These are phyloP conservation scores for Escallonia rubra DNA, from an alignment of 129 eudicot species.

Conservation along the genomic window DNA sequence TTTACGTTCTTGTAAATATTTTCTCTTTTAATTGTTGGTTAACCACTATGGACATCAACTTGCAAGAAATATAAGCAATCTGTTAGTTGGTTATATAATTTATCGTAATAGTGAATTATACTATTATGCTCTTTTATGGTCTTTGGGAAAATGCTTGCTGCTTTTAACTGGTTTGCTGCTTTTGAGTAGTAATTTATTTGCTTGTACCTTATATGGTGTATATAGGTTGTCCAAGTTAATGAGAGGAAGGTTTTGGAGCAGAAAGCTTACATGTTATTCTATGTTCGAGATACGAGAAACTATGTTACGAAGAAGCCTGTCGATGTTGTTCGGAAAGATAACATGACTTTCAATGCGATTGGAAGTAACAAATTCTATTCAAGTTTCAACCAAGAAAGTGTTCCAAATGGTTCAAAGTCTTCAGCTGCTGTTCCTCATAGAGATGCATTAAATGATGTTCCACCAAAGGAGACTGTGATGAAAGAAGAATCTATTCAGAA, in stretches of 20 bases:
- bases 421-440: constrained; percentile 21
- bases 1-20: no score
- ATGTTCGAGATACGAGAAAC: constrained; percentile 54
- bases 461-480: constrained; percentile 13
- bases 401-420: constrained; percentile 12
- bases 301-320: constrained; percentile 32
- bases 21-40: no score
- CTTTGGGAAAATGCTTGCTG: neutral
- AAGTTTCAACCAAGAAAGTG: constrained; percentile 12
- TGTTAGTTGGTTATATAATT: neutral
- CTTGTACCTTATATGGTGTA: constrained; percentile 1
- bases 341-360: constrained; percentile 23
- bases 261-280: constrained; percentile 93
- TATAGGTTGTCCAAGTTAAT: constrained; percentile 78
- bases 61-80: no score
- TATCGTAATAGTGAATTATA: neutral
- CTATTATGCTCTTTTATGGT: neutral
- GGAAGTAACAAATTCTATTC: constrained; percentile 23
- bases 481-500: constrained; percentile 11
- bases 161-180: no score
- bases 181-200: neutral
- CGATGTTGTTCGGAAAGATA: constrained; percentile 44
- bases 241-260: constrained; percentile 84
- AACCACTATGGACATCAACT: no score
- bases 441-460: constrained; percentile 12